These are phyloP conservation scores for Globisporangium barbulae DNA, from an alignment of 352 stramenopile species.

Conservation along the genomic window DNA sequence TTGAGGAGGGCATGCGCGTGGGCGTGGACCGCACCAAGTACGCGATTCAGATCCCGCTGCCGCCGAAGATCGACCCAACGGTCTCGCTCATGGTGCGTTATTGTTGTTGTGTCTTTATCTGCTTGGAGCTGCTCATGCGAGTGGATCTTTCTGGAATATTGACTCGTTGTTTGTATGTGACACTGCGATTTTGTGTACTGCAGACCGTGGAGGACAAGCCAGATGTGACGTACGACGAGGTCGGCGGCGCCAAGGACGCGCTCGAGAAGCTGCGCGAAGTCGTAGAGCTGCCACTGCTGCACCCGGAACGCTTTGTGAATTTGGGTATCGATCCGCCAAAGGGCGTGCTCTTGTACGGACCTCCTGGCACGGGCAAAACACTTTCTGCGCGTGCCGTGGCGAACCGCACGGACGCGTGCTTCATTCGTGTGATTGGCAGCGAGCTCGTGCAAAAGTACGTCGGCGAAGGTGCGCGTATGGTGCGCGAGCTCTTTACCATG, in stretches of 20 bases:
- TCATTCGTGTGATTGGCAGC: slow-evolving; percentile 99
- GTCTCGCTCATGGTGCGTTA: slow-evolving; percentile 79
- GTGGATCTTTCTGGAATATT: slow-evolving; percentile 5
- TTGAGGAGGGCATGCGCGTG: slow-evolving; percentile 99
- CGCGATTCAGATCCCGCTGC: slow-evolving; percentile 97
- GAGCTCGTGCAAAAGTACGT: slow-evolving; percentile 99
- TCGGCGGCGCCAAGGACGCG: slow-evolving; percentile 97
- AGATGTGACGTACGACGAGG: slow-evolving; percentile 99
- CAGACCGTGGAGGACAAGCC: slow-evolving; percentile 99
- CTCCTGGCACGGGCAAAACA: slow-evolving; percentile 97
- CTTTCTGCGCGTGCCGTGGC: slow-evolving; percentile 96
- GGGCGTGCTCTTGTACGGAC: slow-evolving; percentile 97
- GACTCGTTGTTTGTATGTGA: neutral
- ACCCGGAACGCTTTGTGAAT: slow-evolving; percentile 98
- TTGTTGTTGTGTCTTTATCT: neutral
- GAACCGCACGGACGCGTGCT: slow-evolving; percentile 98
- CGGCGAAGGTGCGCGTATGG: slow-evolving; percentile 98
- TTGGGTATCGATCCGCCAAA: slow-evolving; percentile 99
- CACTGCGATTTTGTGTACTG: slow-evolving; percentile 20
- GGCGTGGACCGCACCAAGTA: slow-evolving; percentile 98
- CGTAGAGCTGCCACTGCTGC: slow-evolving; percentile 97
- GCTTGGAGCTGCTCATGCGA: slow-evolving; percentile 1
- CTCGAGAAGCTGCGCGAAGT: slow-evolving; percentile 99
- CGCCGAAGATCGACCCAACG: slow-evolving; percentile 99
- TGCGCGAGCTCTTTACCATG: slow-evolving; percentile 99